phyloP scores from a whole-genome alignment of 345 rosid species.

The Aquilaria sinensis region DNA sequence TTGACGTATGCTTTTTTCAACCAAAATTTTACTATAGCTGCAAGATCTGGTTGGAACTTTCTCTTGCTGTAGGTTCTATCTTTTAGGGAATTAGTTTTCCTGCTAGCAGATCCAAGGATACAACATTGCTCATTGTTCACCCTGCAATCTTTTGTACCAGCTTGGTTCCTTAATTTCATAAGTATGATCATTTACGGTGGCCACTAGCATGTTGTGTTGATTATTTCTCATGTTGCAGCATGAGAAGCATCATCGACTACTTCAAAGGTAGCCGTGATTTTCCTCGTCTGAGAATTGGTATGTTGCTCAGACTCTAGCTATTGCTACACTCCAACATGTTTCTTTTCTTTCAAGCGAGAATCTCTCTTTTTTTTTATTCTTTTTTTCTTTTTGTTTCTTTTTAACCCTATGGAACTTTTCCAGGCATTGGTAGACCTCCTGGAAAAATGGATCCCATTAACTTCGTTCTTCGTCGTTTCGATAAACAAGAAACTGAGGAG shows the following conservation, averaged over 20 bases:
- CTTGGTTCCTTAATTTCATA: neutral
- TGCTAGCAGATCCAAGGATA: too few species aligned
- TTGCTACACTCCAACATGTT: too few species aligned
- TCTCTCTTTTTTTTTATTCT: too few species aligned
- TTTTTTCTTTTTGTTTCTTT: neutral
- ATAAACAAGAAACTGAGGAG: conserved; percentile 71
- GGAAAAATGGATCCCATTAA: conserved; percentile 81
- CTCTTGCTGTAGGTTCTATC: too few species aligned
- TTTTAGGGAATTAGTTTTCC: too few species aligned
- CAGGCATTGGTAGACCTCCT: conserved; percentile 95
- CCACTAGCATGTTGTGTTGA: too few species aligned
- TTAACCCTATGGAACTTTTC: conserved; percentile 12
- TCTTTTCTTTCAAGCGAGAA: too few species aligned
- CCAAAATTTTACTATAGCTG: too few species aligned
- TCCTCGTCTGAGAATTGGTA: conserved; percentile 94
- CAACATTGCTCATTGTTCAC: neutral
- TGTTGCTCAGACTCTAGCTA: conserved; percentile 1
- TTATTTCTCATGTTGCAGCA: conserved; percentile 37
- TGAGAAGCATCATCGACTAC: conserved; percentile 80
- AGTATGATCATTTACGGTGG: too few species aligned
- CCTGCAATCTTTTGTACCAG: neutral
- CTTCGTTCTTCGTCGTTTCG: conserved; percentile 73
- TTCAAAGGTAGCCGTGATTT: conserved; percentile 91
- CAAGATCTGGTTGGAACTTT: too few species aligned
- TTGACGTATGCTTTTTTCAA: too few species aligned